phyloP scores from a whole-genome alignment of 768 basidiomycete species.

The Leucogyrophana mollusca region DNA sequence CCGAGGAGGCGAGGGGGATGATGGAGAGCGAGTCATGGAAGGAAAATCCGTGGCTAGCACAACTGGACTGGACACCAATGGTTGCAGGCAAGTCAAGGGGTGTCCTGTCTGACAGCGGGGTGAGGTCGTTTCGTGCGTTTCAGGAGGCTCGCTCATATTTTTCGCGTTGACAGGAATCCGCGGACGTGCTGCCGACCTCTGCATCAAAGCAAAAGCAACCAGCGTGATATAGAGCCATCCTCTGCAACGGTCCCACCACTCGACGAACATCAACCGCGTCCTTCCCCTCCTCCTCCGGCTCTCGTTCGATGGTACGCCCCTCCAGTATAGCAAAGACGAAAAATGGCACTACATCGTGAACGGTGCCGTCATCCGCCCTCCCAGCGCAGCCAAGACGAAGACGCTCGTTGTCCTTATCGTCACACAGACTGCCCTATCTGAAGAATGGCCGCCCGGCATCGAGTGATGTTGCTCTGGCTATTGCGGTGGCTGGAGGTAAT shows the following conservation, averaged over 20 bases:
- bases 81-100: conserved; percentile 68
- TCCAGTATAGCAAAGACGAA: conserved; percentile 51
- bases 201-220: conserved; percentile 41
- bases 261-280: conserved; percentile 40
- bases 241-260: conserved; percentile 40
- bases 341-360: conserved; percentile 64
- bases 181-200: background rate
- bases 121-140: conserved; percentile 9
- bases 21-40: conserved; percentile 57
- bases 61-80: conserved; percentile 96
- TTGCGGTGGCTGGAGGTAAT: conserved; percentile 44
- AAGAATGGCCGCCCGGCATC: conserved; percentile 41
- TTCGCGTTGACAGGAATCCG: background rate
- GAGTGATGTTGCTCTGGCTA: conserved; percentile 41
- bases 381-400: conserved; percentile 42
- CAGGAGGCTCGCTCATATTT: conserved; percentile 4
- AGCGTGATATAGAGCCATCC: conserved; percentile 56
- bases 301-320: conserved; percentile 57
- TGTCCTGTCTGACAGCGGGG: conserved; percentile 33
- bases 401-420: conserved; percentile 44
- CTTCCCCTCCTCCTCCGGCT: conserved; percentile 69
- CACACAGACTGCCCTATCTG: conserved; percentile 48
- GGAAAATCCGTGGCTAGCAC: conserved; percentile 79
- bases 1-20: conserved; percentile 52
- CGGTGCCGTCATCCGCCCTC: conserved; percentile 35